Base-by-base conservation (phyloP, 805 yeast species). In the Yarrowia osloensis region DNA sequence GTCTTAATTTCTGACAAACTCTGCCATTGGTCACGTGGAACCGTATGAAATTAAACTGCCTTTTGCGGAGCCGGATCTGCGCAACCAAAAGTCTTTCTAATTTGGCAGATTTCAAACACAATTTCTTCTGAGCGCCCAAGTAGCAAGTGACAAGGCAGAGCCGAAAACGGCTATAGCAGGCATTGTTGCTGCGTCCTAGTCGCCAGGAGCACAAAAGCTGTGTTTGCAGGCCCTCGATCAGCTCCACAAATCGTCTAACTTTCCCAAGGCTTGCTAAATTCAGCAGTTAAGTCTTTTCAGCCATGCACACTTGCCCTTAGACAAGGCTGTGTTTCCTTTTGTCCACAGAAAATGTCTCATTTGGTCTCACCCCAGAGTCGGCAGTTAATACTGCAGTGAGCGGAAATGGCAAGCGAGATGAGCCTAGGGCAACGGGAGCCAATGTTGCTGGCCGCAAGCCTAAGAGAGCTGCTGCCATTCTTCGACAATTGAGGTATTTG, bases 61-160 rank as follows among this genome's bases (percentile, higher is more conserved):
- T 24, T 44, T 44, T 44, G 49, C 29, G 49, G 49, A 44, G 29
- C 49, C 49, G 29, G 29, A 44, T 42, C 47, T 42, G 47, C 47
- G 26, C 26, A 42, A 42, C 47, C 26, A 42, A 22, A 22, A 13
- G 24, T 35, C 39, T 35, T 13, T 35, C n/a, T 15, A 5, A 17
- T 17, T 2, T 17, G n/a, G 13, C 35, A 6, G 11, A 11, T 31
- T 2, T 11, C 6, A 31, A 11, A 31, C 35, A 31, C 13, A 31
- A n/a, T n/a, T n/a, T n/a, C n/a, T n/a, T n/a, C n/a, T n/a, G n/a
- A n/a, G n/a, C n/a, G n/a, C n/a, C n/a, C n/a, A n/a, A n/a, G 24
- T 19, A 39, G 24, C 22, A 19, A 19, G 24, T n/a, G n/a, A n/a
- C n/a, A n/a, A n/a, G n/a, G n/a, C n/a, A n/a, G 39, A 15, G 19